Percentiles rank a stretch among this genome's conserved stretches.
Evolutionary conservation across 768 basidiomycete genomes (phyloP).

Genomic region (Tulasnella sp.): DNA sequence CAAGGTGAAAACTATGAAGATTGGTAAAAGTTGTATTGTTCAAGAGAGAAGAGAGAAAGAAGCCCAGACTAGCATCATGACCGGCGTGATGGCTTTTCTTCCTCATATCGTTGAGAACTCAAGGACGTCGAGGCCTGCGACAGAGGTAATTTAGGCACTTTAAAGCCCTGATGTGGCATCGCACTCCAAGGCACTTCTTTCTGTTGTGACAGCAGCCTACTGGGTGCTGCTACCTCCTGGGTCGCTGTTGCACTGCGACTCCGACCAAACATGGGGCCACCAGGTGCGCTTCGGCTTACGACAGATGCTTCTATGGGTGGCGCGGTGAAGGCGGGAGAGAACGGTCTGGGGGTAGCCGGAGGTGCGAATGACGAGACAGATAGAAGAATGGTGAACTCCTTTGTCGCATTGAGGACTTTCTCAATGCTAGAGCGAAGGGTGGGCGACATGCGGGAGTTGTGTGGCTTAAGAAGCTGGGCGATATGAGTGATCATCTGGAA

Average conservation of each 20-base stretch:
- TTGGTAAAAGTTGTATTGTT: no score
- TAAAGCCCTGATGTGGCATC: slow-evolving; percentile 39
- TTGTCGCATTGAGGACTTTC: slow-evolving; percentile 67
- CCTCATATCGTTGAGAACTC: not conserved
- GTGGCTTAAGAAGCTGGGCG: not conserved
- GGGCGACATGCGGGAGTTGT: slow-evolving; percentile 40
- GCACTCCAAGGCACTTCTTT: slow-evolving; percentile 44
- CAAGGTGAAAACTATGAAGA: no score
- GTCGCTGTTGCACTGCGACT: slow-evolving; percentile 36
- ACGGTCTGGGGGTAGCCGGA: slow-evolving; percentile 41
- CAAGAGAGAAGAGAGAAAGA: no score
- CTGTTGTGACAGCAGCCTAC: slow-evolving; percentile 21
- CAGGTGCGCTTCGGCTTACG: slow-evolving; percentile 35
- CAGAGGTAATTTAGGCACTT: slow-evolving; percentile 24
- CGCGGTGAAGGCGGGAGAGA: slow-evolving; percentile 43
- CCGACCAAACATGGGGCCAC: slow-evolving; percentile 41
- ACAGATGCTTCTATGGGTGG: not conserved
- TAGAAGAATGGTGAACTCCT: slow-evolving; percentile 77
- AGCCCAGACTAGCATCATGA: no score
- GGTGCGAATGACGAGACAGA: slow-evolving; percentile 76
- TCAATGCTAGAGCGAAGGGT: slow-evolving; percentile 59
- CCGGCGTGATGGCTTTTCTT: slow-evolving; percentile 2
- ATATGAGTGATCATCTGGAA: slow-evolving; percentile 19
- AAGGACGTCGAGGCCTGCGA: not conserved
- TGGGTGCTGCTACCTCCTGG: slow-evolving; percentile 34